phyloP scores from a whole-genome alignment of 306 rosid genomes.

The Begonia fuchsioides region DNA sequence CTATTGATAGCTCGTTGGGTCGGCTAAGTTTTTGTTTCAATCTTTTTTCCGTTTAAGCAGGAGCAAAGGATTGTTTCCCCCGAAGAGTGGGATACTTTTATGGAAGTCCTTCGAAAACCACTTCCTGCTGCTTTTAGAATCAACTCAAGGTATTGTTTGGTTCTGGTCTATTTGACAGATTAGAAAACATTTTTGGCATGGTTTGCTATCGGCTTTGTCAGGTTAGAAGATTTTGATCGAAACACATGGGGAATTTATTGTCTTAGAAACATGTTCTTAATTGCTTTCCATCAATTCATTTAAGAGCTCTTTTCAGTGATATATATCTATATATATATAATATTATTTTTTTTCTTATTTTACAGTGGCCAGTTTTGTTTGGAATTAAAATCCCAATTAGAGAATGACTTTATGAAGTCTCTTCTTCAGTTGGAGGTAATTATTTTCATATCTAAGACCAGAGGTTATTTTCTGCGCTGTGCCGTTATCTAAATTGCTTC shows the following conservation, averaged over 20 bases:
- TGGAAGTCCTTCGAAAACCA: conserved; percentile 63
- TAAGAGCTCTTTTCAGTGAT: too few species aligned
- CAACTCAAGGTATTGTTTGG: conserved; percentile 50
- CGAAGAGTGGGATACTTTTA: conserved; percentile 63
- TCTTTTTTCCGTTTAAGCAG: conserved; percentile 8
- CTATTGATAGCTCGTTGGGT: background rate
- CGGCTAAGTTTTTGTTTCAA: background rate
- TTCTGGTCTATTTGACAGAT: background rate
- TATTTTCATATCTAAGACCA: background rate
- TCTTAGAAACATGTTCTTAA: too few species aligned
- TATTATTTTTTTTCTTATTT: conserved; percentile 8
- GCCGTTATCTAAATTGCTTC: conserved; percentile 1
- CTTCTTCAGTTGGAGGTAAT: conserved; percentile 75
- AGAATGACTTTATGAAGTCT: conserved; percentile 59
- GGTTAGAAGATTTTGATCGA: too few species aligned
- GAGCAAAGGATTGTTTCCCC: conserved; percentile 48
- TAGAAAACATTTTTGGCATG: background rate
- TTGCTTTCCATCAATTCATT: too few species aligned
- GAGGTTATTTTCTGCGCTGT: too few species aligned
- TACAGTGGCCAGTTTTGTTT: conserved; percentile 79
- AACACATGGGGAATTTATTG: too few species aligned
- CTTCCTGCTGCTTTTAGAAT: conserved; percentile 85
- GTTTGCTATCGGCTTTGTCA: too few species aligned
- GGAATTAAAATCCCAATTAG: conserved; percentile 63
- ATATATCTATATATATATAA: too few species aligned